Evolutionary conservation across 140 eudicot genomes (phyloP), one percentile per base, ranked within the genome.

Genomic region (Stevia rebaudiana): DNA sequence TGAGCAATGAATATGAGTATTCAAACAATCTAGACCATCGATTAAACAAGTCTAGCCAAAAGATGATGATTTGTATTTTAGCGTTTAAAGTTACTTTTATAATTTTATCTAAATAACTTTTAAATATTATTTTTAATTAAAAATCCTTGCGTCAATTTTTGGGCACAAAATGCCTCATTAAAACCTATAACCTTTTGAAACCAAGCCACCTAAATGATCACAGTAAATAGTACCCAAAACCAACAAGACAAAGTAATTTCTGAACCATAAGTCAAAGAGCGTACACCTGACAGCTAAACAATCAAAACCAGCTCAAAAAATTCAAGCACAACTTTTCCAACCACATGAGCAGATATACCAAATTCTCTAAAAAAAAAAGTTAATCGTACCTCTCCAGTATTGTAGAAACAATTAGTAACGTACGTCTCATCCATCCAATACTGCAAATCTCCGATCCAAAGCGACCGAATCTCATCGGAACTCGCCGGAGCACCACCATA

Each of bases 371-470:
- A 1, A 16, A n/a, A n/a, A 13, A 10, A 1, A 12, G 11, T 12
- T 4, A 22, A 23, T 2, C 8, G 6, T 79, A 90, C 95, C 95
- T 87, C 98, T 65, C 96, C 96, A 12, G 92, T 82, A 28, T 60
- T 74, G 44, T 25, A 76, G 66, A 92, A 92, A 44, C 92, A 84
- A 8, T 50, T 50, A 25, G 68, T 70, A 18, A 92, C 79, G 71
- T 80, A 88, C 11, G 73, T 57, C 74, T 92, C 98, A 55, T 87
- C 96, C 98, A 92, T 92, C 98, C 98, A 92, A 40, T 63, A 78
- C 95, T 92, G 98, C 83, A 92, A 81, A 22, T 88, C 98, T 4
- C 98, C 96, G 67, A 92, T 88, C 98, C 98, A 92, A 40, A 92
- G 87, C 9, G 96, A 83, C 5, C 88, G 80, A 61, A 87, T 68